Evolutionary conservation across 805 yeast genomes (phyloP), one percentile per base, ranked within the genome.

Genomic region (Saturnispora quitensis): DNA sequence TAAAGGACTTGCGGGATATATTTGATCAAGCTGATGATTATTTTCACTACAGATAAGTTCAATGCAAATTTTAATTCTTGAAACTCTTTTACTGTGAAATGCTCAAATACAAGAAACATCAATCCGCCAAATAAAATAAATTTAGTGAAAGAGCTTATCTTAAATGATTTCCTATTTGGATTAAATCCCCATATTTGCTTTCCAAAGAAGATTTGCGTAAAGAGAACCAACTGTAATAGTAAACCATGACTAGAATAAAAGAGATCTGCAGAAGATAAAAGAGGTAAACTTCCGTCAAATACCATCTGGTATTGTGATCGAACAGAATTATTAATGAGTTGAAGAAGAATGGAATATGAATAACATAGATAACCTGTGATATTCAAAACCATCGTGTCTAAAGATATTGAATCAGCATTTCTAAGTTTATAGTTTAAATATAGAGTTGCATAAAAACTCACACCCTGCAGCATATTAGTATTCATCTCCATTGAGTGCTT

Each of bases 381-480:
- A 56, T 77, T 78, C 46, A 78, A 53, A 24, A 70, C 62, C 3
- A 75, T 61, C 53, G 71, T 76, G 55, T 78, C 84, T 3, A 71
- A 56, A 0, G 82, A 78, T 2, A 78, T 59, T 0, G 81, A 80
- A 48, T 75, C 76, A 0, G 81, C 65, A 0, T 77, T 69, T 49
- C 61, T 64, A 15, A 69, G 61, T 27, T 56, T 62, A 56, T 67
- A 68, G 54, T 76, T 76, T 8, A 74, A 62, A 7, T 68, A 40
- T 6, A 78, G 50, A 2, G 78, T 74, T 4, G 82, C 80, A 54
- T 78, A 78, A 62, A 73, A 74, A 2, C 82, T 74, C 1, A 75
- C 50, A 15, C 80, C 69, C 77, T 71, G 34, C 8, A 35, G 3
- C 13, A 38, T 6, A 8, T 35, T 33, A 20, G 27, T 49, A 18